Percentiles rank a stretch among this genome's conserved stretches.
phyloP scores from a whole-genome alignment of 2,329 filamentous ascomycete species.

The Phyllosticta ampelicida region DNA sequence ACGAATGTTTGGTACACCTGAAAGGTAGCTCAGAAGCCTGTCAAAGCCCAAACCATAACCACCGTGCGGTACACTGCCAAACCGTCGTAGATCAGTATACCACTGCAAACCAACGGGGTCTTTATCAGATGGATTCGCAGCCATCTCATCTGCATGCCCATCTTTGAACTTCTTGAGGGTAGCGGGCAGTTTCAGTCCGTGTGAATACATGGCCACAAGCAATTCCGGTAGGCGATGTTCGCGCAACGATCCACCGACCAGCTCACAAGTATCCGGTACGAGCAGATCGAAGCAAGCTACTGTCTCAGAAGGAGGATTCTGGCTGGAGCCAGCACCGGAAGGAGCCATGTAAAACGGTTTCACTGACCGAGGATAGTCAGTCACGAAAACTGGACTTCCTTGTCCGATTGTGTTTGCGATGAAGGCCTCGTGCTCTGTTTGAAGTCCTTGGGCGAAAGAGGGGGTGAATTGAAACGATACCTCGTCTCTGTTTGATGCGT shows the following conservation, averaged over 20 bases:
- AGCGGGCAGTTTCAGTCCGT: conserved; percentile 40
- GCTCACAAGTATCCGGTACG: conserved; percentile 74
- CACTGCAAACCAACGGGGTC: conserved; percentile 50
- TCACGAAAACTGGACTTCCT: conserved; percentile 72
- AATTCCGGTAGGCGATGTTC: conserved; percentile 65
- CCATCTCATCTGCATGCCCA: not conserved
- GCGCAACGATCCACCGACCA: conserved; percentile 81
- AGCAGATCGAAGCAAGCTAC: conserved; percentile 88
- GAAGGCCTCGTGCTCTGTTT: conserved; percentile 87
- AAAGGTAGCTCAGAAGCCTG: conserved; percentile 71
- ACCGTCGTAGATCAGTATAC: conserved; percentile 81
- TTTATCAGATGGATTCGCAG: not conserved
- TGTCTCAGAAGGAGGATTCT: conserved; percentile 34
- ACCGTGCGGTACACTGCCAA: conserved; percentile 84
- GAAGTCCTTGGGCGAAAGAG: conserved; percentile 61
- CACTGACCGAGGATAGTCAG: conserved; percentile 75
- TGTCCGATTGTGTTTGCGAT: conserved; percentile 59
- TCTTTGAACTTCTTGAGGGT: not conserved
- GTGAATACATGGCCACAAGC: conserved; percentile 57
- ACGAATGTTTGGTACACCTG: conserved; percentile 69
- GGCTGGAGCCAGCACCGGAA: conserved; percentile 13
- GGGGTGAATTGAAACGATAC: conserved; percentile 56
- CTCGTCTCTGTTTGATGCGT: conserved; percentile 40
- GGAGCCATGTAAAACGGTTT: conserved; percentile 89
- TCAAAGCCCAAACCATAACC: conserved; percentile 89